A percentile compares a stretch with the other conserved stretches of the same genome.
Conservation (phyloP, 495 filamentous ascomycete species). For the Terfezia claveryi region DNA sequence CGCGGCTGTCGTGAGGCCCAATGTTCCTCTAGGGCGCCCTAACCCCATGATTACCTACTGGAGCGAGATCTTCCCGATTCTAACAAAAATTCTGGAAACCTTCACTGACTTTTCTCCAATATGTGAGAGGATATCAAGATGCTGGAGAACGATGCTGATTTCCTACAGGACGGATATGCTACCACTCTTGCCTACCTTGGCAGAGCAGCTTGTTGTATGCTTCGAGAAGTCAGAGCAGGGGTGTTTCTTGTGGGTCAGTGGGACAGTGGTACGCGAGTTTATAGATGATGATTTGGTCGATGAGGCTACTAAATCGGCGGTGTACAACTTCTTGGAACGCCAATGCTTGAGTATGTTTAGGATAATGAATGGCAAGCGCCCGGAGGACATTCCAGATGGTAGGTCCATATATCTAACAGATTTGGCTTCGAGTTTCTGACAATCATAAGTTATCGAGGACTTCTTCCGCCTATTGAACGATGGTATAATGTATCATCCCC, state of each 20-base stretch:
- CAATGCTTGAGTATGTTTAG: slow-evolving; percentile 73
- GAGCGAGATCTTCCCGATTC: slow-evolving; percentile 69
- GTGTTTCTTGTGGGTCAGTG: slow-evolving; percentile 93
- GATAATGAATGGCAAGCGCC: slow-evolving; percentile 64
- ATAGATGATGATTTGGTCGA: slow-evolving; percentile 72
- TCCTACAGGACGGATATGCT: slow-evolving; percentile 79
- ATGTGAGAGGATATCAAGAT: slow-evolving; percentile 77
- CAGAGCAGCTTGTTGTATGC: slow-evolving; percentile 62
- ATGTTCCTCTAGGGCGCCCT: slow-evolving; percentile 43
- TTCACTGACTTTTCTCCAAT: slow-evolving; percentile 72
- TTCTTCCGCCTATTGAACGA: slow-evolving; percentile 87
- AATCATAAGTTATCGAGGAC: slow-evolving; percentile 69
- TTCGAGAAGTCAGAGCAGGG: slow-evolving; percentile 77
- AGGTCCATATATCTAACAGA: slow-evolving; percentile 13
- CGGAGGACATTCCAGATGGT: slow-evolving; percentile 74
- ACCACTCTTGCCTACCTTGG: slow-evolving; percentile 62
- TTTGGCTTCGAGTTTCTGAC: neutral
- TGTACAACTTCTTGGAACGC: slow-evolving; percentile 85
- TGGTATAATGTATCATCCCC: slow-evolving; percentile 76
- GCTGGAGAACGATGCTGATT: slow-evolving; percentile 89
- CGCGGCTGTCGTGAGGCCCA: slow-evolving; percentile 46
- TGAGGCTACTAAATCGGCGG: slow-evolving; percentile 55
- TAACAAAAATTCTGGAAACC: slow-evolving; percentile 62
- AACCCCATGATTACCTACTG: slow-evolving; percentile 94
- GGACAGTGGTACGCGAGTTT: slow-evolving; percentile 85